These are phyloP conservation scores for Fomitopsis pinicola DNA, from an alignment of 1,284 basidiomycete genomes.

Conservation along the genomic window DNA sequence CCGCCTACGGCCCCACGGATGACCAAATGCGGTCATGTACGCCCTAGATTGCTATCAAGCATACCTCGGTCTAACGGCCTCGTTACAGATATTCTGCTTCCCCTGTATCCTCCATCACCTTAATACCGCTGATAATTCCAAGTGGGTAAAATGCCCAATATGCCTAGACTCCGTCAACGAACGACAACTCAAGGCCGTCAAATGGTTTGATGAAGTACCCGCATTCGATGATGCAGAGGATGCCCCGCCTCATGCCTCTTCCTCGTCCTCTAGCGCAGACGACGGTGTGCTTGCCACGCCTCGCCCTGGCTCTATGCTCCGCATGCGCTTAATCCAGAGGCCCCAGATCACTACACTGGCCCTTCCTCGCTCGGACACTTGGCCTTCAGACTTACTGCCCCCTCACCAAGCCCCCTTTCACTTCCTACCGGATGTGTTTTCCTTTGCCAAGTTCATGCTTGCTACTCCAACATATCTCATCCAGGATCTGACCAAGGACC, in stretches of 20 bases:
- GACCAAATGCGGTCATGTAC: constrained; percentile 96
- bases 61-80: constrained; percentile 8
- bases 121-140: constrained; percentile 72
- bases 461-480: constrained; percentile 86
- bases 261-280: constrained; percentile 39
- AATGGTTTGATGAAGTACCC: constrained; percentile 62
- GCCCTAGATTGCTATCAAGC: constrained; percentile 31
- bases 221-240: constrained; percentile 35
- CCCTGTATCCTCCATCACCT: constrained; percentile 93
- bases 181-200: constrained; percentile 90
- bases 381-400: constrained; percentile 91
- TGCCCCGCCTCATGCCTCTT: constrained; percentile 33
- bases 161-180: constrained; percentile 94
- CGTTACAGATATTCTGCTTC: constrained; percentile 76
- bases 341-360: constrained; percentile 96
- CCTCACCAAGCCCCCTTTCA: constrained; percentile 92
- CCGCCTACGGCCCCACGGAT: constrained; percentile 90
- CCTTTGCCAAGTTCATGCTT: constrained; percentile 94
- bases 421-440: constrained; percentile 90
- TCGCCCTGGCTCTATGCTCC: constrained; percentile 53
- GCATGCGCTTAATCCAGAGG: constrained; percentile 89
- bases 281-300: constrained; percentile 34
- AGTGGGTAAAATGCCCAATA: constrained; percentile 91
- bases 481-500: constrained; percentile 68
- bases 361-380: constrained; percentile 85